Base-by-base conservation (phyloP, 2,329 filamentous ascomycete genomes). In the Aspergillus fumigatiaffinis region DNA sequence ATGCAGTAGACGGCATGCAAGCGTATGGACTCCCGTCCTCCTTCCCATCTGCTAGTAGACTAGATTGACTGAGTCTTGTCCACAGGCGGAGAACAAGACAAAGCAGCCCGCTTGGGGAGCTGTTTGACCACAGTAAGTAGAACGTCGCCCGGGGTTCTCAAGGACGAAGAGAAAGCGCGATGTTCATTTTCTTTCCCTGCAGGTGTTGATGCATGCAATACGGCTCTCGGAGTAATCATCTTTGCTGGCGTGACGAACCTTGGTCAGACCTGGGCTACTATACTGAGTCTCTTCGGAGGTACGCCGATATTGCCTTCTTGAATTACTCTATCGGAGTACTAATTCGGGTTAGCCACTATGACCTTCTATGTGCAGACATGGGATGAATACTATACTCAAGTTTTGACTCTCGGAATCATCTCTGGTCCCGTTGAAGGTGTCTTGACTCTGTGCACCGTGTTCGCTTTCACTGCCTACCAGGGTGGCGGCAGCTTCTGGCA, bases 291-390 rank as follows among this genome's bases (percentile, higher is more conserved):
- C 17, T 96, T 96, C 77, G 90, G 88, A 65, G 88, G 90, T 91
- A 79, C 61, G 85, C 76, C 35, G 20, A 26, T n/a, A 6, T 32
- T 26, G 44, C 29, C 20, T 7, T 6, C 20, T 3, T 10, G 35
- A 20, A 9, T n/a, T n/a, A 4, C 17, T 9, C 52, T 38, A 21
- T 52, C 51, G 2, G 28, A 52, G 23, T 12, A 17, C n/a, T 21
- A 42, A n/a, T 25, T 28, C 10, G 23, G 48, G 32, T 20, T 53
- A 91, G 88, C 90, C 6, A 85, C 93, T 58, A 81, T 95, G 67
- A 97, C 94, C n/a, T 99, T 99, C 76, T 97, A 97, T 75, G 89
- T 97, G 46, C 94, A 97, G 74, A 97, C 94, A 35, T 99, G 94
- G 94, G 94, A 99, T 71, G 94, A 97, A 74, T 99, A 97, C 77